These are phyloP conservation scores for Decorospora gaudefroyi DNA, from an alignment of 2,329 filamentous ascomycete species.

Conservation along the genomic window DNA sequence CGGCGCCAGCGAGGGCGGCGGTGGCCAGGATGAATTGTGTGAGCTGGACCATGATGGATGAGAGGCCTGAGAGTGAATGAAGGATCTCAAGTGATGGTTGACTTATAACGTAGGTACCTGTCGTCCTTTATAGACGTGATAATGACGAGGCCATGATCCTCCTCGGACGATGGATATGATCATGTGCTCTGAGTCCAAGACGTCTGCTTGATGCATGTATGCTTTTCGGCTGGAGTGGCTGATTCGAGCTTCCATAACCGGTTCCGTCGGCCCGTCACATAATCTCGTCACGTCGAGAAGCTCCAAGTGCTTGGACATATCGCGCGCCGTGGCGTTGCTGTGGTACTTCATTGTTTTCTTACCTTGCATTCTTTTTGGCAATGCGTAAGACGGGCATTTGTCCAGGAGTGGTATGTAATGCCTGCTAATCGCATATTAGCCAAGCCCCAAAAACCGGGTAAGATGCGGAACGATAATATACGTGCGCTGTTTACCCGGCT, in stretches of 20 bases:
- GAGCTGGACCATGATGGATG: constrained; percentile 32
- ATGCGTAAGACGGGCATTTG: constrained; percentile 12
- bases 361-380: constrained; percentile 1
- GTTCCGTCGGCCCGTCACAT: constrained; percentile 24
- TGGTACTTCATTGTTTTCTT: constrained; percentile 3
- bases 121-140: constrained; percentile 14
- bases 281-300: neutral
- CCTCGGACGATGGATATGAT: constrained; percentile 4
- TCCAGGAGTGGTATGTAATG: constrained; percentile 10
- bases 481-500: constrained; percentile 23
- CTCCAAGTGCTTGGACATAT: constrained; percentile 12
- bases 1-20: constrained; percentile 23
- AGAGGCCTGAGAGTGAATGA: constrained; percentile 1
- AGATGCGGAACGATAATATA: constrained; percentile 11
- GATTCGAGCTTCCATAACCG: constrained; percentile 7
- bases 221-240: neutral
- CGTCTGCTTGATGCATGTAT: constrained; percentile 8
- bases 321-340: constrained; percentile 3
- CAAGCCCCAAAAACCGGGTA: constrained; percentile 18
- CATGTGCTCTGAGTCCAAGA: constrained; percentile 9
- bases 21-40: constrained; percentile 31
- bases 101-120: constrained; percentile 10
- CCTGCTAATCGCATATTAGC: constrained; percentile 20
- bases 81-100: constrained; percentile 3
- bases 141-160: neutral